Evolutionary conservation across 768 basidiomycete genomes (phyloP).

Genomic region (Filobasidium floriforme): DNA sequence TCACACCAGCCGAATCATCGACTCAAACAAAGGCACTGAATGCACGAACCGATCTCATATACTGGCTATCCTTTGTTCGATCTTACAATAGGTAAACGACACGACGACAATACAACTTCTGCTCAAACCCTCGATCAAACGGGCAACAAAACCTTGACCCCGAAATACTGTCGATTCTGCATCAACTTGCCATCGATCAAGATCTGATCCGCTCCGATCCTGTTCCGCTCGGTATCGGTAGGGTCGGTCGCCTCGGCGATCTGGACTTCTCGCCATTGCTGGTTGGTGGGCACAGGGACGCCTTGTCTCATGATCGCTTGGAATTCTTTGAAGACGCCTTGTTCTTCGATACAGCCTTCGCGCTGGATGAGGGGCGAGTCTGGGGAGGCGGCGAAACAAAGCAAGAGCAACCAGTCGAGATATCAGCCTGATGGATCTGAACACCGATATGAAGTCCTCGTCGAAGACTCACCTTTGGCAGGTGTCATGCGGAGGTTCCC

Average conservation of each 20-base stretch:
- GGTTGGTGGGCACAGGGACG: constrained; percentile 37
- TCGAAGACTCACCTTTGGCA: constrained; percentile 18
- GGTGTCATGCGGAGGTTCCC: constrained; percentile 23
- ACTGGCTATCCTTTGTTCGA: no score
- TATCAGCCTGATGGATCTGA: no score
- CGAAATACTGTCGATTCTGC: constrained; percentile 34
- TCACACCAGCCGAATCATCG: no score
- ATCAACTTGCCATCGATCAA: constrained; percentile 32
- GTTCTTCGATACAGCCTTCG: constrained; percentile 37
- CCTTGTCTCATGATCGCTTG: constrained; percentile 33
- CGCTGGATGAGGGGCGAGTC: constrained; percentile 38
- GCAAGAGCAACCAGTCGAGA: no score
- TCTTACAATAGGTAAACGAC: no score
- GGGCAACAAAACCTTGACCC: constrained; percentile 38
- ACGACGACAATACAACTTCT: no score
- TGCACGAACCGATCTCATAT: no score
- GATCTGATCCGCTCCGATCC: constrained; percentile 32
- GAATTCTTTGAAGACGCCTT: constrained; percentile 42
- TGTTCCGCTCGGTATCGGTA: constrained; percentile 31
- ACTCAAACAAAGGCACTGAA: no score
- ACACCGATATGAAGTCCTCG: no score
- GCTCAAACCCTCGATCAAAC: constrained; percentile 19
- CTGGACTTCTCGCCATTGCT: constrained; percentile 40
- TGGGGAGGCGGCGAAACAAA: no score
- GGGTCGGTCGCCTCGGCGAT: constrained; percentile 37